phyloP scores from a whole-genome alignment of 441 rosid species.

The Euphorbia corollata region DNA sequence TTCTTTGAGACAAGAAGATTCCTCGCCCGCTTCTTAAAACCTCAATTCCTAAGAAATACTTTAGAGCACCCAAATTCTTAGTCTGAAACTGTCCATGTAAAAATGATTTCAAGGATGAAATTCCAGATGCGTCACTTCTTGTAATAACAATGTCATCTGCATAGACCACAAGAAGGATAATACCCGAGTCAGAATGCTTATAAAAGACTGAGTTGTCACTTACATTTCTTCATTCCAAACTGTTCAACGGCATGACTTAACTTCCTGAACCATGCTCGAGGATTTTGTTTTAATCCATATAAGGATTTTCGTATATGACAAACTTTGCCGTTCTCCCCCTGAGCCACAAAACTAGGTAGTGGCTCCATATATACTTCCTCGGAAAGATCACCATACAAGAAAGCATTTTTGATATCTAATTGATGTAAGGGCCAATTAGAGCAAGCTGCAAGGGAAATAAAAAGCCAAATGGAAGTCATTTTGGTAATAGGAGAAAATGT shows the following conservation, averaged over 20 bases:
- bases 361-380: no score
- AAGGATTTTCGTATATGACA: no score
- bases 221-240: not conserved
- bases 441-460: not conserved
- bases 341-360: no score
- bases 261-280: not conserved
- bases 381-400: no score
- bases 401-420: no score
- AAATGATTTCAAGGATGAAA: not conserved
- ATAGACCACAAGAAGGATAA: not conserved
- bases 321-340: no score
- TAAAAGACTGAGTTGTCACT: not conserved
- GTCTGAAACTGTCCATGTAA: not conserved
- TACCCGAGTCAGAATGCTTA: not conserved
- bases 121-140: not conserved
- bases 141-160: not conserved
- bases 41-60: not conserved
- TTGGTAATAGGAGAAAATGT: not conserved
- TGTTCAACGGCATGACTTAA: not conserved
- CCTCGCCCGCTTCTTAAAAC: not conserved
- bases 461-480: not conserved
- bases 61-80: not conserved
- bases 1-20: not conserved
- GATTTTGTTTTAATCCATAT: not conserved
- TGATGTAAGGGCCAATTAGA: not conserved